Percentiles rank a stretch among this genome's conserved stretches.
Evolutionary conservation across 352 stramenopile species (phyloP).

Genomic region (Globisporangium paroecandrum): DNA sequence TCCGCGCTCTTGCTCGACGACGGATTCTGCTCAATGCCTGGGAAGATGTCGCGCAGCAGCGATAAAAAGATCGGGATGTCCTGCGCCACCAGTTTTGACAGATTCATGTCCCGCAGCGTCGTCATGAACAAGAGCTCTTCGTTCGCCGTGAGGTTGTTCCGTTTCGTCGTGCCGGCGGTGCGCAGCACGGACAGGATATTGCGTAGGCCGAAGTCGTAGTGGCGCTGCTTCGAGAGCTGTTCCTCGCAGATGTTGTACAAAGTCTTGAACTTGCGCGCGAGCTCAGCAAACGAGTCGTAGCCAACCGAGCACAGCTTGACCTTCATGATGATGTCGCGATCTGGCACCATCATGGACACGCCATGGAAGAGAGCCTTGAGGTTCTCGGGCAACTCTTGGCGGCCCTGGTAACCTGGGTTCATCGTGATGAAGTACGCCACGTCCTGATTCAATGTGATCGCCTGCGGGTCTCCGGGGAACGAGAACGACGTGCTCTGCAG

Average conservation of each 20-base stretch:
- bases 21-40: slow-evolving; percentile 44
- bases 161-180: slow-evolving; percentile 94
- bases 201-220: slow-evolving; percentile 93
- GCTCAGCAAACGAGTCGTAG: slow-evolving; percentile 88
- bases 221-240: slow-evolving; percentile 90
- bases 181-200: slow-evolving; percentile 95
- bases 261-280: slow-evolving; percentile 95
- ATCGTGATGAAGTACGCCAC: slow-evolving; percentile 91
- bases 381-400: slow-evolving; percentile 91
- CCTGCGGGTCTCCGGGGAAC: slow-evolving; percentile 61
- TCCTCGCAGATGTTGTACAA: slow-evolving; percentile 95
- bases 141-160: slow-evolving; percentile 89
- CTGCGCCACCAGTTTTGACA: slow-evolving; percentile 91
- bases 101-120: slow-evolving; percentile 92
- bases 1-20: slow-evolving; percentile 59
- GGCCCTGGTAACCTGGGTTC: slow-evolving; percentile 92
- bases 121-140: slow-evolving; percentile 95
- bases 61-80: slow-evolving; percentile 92
- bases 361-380: slow-evolving; percentile 91
- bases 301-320: slow-evolving; percentile 94
- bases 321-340: slow-evolving; percentile 96
- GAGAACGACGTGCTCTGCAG: slow-evolving; percentile 45
- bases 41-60: slow-evolving; percentile 87
- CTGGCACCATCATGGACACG: slow-evolving; percentile 96
- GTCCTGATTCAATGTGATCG: slow-evolving; percentile 56